Evolutionary conservation across 2,329 filamentous ascomycete genomes (phyloP).

Genomic region (Mycosphaerella sp.): DNA sequence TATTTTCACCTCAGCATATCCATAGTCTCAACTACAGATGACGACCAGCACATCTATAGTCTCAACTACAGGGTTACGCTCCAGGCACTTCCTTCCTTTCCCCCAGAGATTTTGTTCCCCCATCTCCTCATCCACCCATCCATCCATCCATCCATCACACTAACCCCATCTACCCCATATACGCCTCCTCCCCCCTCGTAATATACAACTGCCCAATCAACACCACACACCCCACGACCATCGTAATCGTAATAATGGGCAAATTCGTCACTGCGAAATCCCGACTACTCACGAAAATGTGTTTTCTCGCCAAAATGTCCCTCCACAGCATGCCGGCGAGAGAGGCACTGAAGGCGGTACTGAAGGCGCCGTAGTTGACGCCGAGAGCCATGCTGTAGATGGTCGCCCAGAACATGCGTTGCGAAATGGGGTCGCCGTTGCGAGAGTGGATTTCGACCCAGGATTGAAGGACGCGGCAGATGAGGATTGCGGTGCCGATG

Average conservation of each 20-base stretch:
- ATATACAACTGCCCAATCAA: slow-evolving; percentile 61
- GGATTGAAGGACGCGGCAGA: slow-evolving; percentile 62
- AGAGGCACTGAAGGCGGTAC: slow-evolving; percentile 64
- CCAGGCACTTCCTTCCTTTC: too few relatives aligned
- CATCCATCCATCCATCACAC: too few relatives aligned
- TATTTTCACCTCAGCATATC: too few relatives aligned
- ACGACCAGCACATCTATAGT: too few relatives aligned
- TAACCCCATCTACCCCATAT: not conserved
- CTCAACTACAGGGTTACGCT: too few relatives aligned
- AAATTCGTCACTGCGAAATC: slow-evolving; percentile 65
- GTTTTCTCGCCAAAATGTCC: slow-evolving; percentile 61
- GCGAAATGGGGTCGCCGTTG: slow-evolving; percentile 47
- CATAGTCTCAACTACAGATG: too few relatives aligned
- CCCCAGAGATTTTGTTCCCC: not conserved
- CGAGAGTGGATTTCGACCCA: slow-evolving; percentile 56
- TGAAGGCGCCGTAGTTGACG: slow-evolving; percentile 70
- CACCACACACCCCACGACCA: slow-evolving; percentile 57
- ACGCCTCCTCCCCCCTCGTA: slow-evolving; percentile 40
- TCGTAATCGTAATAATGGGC: slow-evolving; percentile 63
- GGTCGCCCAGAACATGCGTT: slow-evolving; percentile 66
- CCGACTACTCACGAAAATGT: slow-evolving; percentile 56
- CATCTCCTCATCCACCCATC: too few relatives aligned
- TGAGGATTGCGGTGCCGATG: slow-evolving; percentile 67
- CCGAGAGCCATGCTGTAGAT: slow-evolving; percentile 69
- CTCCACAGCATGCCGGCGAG: slow-evolving; percentile 66